Base-by-base conservation (phyloP, 176 grass and related monocot genomes). In the Elaeis guineensis region DNA sequence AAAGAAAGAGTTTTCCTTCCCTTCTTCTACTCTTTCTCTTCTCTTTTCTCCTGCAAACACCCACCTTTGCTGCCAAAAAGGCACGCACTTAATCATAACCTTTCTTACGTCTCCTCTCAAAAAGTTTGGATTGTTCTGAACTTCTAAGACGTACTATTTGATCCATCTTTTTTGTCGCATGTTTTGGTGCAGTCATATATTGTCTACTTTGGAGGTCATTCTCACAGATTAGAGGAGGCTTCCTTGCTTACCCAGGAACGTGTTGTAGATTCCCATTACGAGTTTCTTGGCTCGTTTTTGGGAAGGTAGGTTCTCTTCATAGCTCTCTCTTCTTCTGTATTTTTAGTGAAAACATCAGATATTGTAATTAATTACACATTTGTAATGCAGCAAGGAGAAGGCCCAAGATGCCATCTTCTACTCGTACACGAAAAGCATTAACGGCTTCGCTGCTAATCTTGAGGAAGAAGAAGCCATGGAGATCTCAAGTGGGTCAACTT, bases 361-460 rank as follows among this genome's bases (percentile, higher is more conserved):
- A 54, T 52, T 21, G 48, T 50, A 23, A 51, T 26, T 16, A 5
- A 51, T 32, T 26, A 12, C 24, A 21, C 21, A 17, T 17, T 16
- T 52, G 51, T 60, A 69, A 16, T 55, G 72, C 78, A 88, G 92
- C 58, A 75, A 80, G 59, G 81, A 75, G 58, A 85, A 66, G 79
- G 92, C 92, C 57, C 59, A 57, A 63, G 78, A 80, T 21, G 78
- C 92, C 19, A 90, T 96, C 60, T 90, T 96, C 66, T 96, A 96
- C 80, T 96, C 92, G 7, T 96, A 90, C 75, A 90, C 86, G 18
- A 79, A 61, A 25, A 72, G 82, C 78, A 96, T 96, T 78, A 96
- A 96, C 39, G 92, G 92, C 35, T 96, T 96, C 28, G 92, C 92
- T 0, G 92, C 92, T 52, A 77, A 49, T 52, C 78, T 96, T 14